Percentiles rank a stretch among this genome's conserved stretches.
These are phyloP conservation scores for Hyphopichia burtonii DNA, from an alignment of 1,139 yeast genomes.

Conservation along the genomic window DNA sequence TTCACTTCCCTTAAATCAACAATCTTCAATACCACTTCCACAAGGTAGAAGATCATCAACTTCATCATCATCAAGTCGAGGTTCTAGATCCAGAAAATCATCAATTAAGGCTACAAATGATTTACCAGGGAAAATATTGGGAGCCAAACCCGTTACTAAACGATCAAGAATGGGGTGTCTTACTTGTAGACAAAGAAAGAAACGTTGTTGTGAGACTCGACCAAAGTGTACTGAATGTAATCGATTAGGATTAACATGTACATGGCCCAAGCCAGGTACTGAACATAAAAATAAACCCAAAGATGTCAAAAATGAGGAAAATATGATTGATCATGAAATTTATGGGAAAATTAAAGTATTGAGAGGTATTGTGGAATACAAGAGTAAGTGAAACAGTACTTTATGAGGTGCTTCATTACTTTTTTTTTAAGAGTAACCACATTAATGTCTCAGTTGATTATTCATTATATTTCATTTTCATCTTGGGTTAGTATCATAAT, in stretches of 20 bases:
- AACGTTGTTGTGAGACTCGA: slow-evolving; percentile 44
- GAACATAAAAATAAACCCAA: slow-evolving; percentile 50
- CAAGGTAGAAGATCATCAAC: background rate
- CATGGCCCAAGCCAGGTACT: slow-evolving; percentile 52
- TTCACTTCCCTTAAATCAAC: slow-evolving; percentile 7
- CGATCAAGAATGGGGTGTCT: slow-evolving; percentile 48
- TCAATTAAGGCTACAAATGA: background rate
- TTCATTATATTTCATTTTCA: too few relatives aligned
- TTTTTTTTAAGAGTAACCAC: too few relatives aligned
- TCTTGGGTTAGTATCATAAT: too few relatives aligned
- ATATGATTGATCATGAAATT: slow-evolving; percentile 48
- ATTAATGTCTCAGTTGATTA: too few relatives aligned
- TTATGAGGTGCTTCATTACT: background rate
- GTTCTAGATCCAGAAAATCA: slow-evolving; percentile 5
- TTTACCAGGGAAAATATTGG: background rate
- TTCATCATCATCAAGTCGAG: slow-evolving; percentile 9
- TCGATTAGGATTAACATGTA: slow-evolving; percentile 41
- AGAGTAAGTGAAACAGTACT: slow-evolving; percentile 12
- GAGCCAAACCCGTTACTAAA: slow-evolving; percentile 21
- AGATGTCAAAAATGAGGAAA: slow-evolving; percentile 48
- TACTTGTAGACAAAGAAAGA: slow-evolving; percentile 46
- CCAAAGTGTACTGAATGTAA: slow-evolving; percentile 46
- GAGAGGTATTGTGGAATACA: slow-evolving; percentile 58
- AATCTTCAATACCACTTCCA: background rate
- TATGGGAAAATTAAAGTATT: slow-evolving; percentile 61